Evolutionary conservation across 306 rosid species (phyloP).

Genomic region (Trichosanthes truncata): DNA sequence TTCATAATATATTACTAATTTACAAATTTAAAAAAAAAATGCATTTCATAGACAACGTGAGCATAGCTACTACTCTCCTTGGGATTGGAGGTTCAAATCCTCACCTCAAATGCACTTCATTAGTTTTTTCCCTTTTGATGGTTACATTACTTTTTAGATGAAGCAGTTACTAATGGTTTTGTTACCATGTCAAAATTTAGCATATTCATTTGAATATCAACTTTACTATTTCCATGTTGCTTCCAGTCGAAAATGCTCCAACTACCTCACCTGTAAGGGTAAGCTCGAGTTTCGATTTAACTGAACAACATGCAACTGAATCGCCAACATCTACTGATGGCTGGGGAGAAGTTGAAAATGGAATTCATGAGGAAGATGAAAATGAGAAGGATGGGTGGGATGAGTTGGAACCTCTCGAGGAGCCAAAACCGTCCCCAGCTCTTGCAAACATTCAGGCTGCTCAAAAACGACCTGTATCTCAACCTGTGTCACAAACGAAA

Average conservation of each 20-base stretch:
- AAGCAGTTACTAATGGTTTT: neutral
- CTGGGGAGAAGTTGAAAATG: conserved; percentile 97
- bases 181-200: neutral
- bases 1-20: too few species aligned
- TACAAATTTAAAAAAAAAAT: too few species aligned
- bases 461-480: conserved; percentile 82
- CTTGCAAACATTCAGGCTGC: conserved; percentile 90
- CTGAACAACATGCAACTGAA: conserved; percentile 48
- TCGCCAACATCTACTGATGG: conserved; percentile 97
- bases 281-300: conserved; percentile 54
- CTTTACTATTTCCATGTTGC: conserved; percentile 8
- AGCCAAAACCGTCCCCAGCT: conserved; percentile 56
- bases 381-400: conserved; percentile 94
- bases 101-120: too few species aligned
- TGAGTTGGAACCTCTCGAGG: conserved; percentile 85
- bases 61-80: too few species aligned
- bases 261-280: conserved; percentile 47
- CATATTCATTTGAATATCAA: neutral
- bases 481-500: conserved; percentile 51
- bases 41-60: too few species aligned
- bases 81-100: too few species aligned
- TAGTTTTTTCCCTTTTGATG: neutral
- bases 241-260: conserved; percentile 51
- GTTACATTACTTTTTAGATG: neutral
- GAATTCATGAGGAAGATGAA: conserved; percentile 49